Conservation (phyloP, 768 basidiomycete genomes). For the Leccinum fibrillosum region DNA sequence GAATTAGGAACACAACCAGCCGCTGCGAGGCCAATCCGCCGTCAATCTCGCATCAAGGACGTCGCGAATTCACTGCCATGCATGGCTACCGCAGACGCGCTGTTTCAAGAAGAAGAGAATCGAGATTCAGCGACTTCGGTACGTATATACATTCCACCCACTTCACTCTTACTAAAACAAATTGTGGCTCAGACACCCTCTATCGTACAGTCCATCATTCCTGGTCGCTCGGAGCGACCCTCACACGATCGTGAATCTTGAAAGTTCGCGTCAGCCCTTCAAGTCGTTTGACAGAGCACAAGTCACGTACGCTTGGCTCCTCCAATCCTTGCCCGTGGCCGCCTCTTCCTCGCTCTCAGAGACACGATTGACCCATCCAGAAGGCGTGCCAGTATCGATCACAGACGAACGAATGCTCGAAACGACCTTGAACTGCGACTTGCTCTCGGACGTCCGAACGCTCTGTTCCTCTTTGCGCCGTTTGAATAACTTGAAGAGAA, state of each 20-base stretch:
- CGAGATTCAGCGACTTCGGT: background rate
- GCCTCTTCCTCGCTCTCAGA: constrained; percentile 41
- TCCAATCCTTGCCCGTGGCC: constrained; percentile 47
- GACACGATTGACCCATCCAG: constrained; percentile 69
- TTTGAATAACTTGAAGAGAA: constrained; percentile 49
- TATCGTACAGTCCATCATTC: background rate
- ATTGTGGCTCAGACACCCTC: background rate
- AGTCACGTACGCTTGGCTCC: constrained; percentile 44
- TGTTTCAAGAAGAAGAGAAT: background rate
- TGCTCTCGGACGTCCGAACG: constrained; percentile 37
- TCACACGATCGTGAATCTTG: constrained; percentile 16
- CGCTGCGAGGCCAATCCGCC: no score
- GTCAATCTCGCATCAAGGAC: no score
- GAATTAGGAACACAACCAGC: no score
- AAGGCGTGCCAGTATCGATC: constrained; percentile 60
- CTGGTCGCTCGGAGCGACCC: background rate
- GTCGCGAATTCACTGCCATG: no score
- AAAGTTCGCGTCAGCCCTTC: background rate
- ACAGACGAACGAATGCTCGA: constrained; percentile 67
- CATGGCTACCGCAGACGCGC: background rate
- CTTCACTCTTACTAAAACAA: background rate
- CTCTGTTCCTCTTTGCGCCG: constrained; percentile 49
- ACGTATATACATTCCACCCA: background rate
- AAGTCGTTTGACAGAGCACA: background rate
- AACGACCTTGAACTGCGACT: constrained; percentile 80